Base-by-base conservation (phyloP, 108 stramenopile species). In the Discostella stelligeroides region DNA sequence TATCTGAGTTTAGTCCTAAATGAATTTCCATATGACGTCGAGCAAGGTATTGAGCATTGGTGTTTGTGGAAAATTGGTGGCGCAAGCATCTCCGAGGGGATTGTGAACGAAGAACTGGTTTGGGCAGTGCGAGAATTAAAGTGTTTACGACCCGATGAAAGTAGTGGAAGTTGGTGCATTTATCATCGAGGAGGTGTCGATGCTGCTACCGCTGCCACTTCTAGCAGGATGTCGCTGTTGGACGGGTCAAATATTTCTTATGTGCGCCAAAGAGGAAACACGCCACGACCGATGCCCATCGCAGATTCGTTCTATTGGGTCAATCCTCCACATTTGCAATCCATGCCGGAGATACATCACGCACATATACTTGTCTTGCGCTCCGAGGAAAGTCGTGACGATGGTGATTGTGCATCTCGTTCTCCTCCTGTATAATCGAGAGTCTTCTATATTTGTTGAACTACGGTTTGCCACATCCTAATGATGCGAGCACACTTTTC, bases 61-160 rank as follows among this genome's bases (percentile, higher is more conserved):
- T 82, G 89, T 58, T 55, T 92, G 5, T 92, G 92, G 92, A 92
- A 90, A 72, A 74, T 86, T 9, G 85, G 82, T 39, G 87, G 84
- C 12, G 18, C 41, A 17, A 58, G 42, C 21, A 29, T 37, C 28
- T 58, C 56, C 7, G 79, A 80, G 46, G 62, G 72, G 10, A 80
- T 73, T 42, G 18, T 68, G 0, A 17, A 40, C 47, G 70, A 63
- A 7, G 78, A 79, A 45, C 25, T 73, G 39, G 54, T 46, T 25
- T 80, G 71, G 79, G 79, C 79, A 29, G 21, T 80, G 21, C 41
- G 42, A 56, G 70, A 72, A 28, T 58, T 72, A 37, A 38, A 66
- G 48, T 56, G 40, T 17, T 63, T 29, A 17, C 20, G 39, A 28
- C 30, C 45, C 27, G 67, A 67, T 27, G 59, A 50, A 40, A 43